A percentile compares a stretch with the other conserved stretches of the same genome.
Conservation (phyloP, 352 stramenopile genomes). For the Blastocystis sp. region DNA sequence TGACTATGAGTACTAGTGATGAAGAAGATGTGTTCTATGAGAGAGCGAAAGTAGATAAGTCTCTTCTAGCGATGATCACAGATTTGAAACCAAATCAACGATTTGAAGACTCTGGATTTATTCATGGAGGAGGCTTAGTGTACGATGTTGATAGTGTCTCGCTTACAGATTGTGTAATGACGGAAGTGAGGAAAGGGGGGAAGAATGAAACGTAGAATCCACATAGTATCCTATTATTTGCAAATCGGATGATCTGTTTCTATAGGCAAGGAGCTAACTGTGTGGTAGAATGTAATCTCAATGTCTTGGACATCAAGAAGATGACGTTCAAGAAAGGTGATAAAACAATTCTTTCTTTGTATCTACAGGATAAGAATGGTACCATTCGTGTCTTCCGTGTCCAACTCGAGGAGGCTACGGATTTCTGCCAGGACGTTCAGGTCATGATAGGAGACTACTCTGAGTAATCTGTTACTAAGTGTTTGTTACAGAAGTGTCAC, state of each 20-base stretch:
- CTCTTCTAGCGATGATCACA: background rate
- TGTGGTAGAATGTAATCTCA: slow-evolving; percentile 10
- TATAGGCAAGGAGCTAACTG: background rate
- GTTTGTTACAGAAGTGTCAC: background rate
- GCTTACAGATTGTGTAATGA: background rate
- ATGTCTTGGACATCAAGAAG: slow-evolving; percentile 13
- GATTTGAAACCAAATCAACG: background rate
- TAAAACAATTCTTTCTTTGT: background rate
- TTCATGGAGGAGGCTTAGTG: background rate
- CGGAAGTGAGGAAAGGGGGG: background rate
- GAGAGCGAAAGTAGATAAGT: background rate
- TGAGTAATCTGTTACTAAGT: background rate
- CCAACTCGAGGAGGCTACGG: background rate
- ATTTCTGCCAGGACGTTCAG: slow-evolving; percentile 32
- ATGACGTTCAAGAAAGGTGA: slow-evolving; percentile 56
- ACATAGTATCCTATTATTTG: background rate
- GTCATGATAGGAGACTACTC: slow-evolving; percentile 36
- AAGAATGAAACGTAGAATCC: background rate
- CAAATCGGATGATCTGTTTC: background rate
- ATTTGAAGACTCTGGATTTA: slow-evolving; percentile 2
- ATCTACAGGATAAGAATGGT: background rate
- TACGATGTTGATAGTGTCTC: slow-evolving; percentile 9
- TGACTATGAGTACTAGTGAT: background rate
- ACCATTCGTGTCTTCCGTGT: background rate
- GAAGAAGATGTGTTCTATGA: slow-evolving; percentile 40